These are phyloP conservation scores for Tricladium varicosporioides DNA, from an alignment of 2,329 filamentous ascomycete genomes.

Conservation along the genomic window DNA sequence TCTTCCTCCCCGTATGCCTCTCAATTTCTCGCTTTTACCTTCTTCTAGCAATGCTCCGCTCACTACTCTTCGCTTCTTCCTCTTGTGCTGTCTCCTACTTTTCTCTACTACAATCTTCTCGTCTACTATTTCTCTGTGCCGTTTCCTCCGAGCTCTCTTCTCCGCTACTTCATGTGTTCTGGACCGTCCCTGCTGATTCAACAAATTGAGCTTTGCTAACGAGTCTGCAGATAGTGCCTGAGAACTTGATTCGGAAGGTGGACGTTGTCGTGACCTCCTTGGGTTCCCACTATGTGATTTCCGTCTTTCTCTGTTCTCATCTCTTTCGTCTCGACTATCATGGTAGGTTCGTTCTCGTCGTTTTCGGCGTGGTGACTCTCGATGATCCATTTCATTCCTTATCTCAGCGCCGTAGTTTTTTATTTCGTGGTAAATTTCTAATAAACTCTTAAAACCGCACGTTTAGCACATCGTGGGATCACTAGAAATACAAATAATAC, in stretches of 20 bases:
- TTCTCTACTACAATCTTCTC: constrained; percentile 28
- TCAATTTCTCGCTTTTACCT: constrained; percentile 53
- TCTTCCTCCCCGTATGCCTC: constrained; percentile 49
- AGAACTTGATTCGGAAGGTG: constrained; percentile 26
- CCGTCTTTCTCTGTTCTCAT: constrained; percentile 1
- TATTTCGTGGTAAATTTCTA: not conserved
- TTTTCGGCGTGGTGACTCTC: constrained; percentile 27
- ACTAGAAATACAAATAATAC: not conserved
- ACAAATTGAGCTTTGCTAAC: constrained; percentile 30
- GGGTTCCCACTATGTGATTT: constrained; percentile 20
- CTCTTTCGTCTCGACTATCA: constrained; percentile 17
- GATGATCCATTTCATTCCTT: constrained; percentile 22
- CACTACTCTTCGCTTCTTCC: constrained; percentile 56
- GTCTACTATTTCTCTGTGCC: constrained; percentile 22
- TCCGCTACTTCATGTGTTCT: constrained; percentile 22
- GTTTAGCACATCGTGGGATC: not conserved
- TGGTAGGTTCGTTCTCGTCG: constrained; percentile 23
- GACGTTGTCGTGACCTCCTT: constrained; percentile 20
- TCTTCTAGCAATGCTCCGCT: constrained; percentile 71
- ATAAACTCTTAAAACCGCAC: not conserved
- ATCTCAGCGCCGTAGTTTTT: not conserved
- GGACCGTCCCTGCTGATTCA: constrained; percentile 26
- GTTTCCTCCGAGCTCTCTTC: constrained; percentile 26
- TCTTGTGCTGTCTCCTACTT: constrained; percentile 27
- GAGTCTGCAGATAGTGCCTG: constrained; percentile 33